Evolutionary conservation across 2,329 filamentous ascomycete species (phyloP), one percentile per base, ranked within the genome.

Genomic region (Fusarium sarcochroum): DNA sequence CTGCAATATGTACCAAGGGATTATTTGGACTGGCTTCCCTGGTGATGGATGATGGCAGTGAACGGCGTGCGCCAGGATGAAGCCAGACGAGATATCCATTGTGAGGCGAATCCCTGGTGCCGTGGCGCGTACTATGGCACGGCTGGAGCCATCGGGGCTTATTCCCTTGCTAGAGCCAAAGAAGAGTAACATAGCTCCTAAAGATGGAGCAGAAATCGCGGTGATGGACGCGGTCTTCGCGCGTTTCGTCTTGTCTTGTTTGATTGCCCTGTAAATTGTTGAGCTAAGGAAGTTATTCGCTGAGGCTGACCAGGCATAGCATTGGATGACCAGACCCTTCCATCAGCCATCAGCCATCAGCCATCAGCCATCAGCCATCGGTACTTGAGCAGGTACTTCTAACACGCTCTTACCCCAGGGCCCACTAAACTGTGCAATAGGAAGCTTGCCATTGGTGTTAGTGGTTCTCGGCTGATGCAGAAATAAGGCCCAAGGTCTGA

Each of bases 401-500:
- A 30, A 62, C 56, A 60, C 56, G 59, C 48, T 63, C 54, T 56
- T 73, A 64, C 72, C 69, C 72, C 72, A 74, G 67, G 68, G 49
- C 56, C 53, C 53, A 25, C 35, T 13, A 42, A 40, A 42, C 64
- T 57, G 67, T 63, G 68, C 72, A 74, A 74, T 74, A 71, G 72
- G 72, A 74, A 73, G 61, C 55, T 34, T 58, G 59, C 72, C 72
- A 71, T 59, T 47, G 46, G 46, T 50, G 50, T 58, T 68, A 73
- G 72, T 66, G 72, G 60, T 58, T 50, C 66, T 65, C 51, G 66
- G 72, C 66, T 67, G 71, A 73, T 70, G 68, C 71, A 74, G 58
- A 63, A 51, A 53, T 67, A 69, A 59, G 52, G 60, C 60, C 54
- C 52, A 55, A 64, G 59, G 55, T 60, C 63, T 71, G 65, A 61